Evolutionary conservation across 192 early-diverging fungal genomes (phyloP).

Genomic region (Entomortierella parvispora): DNA sequence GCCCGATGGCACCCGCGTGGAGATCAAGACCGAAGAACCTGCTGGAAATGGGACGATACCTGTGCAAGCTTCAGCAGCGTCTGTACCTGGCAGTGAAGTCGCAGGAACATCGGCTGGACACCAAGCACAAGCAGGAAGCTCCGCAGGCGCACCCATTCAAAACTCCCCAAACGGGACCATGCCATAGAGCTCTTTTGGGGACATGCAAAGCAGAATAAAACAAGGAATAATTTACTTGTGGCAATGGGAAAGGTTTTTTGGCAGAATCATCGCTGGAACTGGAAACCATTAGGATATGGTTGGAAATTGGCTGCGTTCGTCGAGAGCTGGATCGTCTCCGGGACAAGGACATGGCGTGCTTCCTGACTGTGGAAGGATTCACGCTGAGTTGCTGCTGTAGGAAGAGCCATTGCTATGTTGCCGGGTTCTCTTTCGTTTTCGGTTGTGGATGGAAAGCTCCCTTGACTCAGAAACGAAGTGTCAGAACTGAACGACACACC

Average conservation of each 20-base stretch:
- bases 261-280: slow-evolving; percentile 23
- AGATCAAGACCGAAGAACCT: slow-evolving; percentile 31
- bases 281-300: slow-evolving; percentile 32
- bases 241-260: too few species aligned
- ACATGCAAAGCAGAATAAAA: too few species aligned
- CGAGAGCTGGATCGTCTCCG: slow-evolving; percentile 43
- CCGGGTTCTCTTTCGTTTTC: background rate
- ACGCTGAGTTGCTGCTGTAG: background rate
- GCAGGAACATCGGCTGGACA: background rate
- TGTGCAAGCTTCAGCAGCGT: background rate
- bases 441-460: too few species aligned
- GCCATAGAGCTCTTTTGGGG: too few species aligned
- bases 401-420: background rate
- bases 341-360: slow-evolving; percentile 17
- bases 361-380: background rate
- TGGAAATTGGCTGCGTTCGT: slow-evolving; percentile 36
- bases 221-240: too few species aligned
- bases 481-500: too few species aligned
- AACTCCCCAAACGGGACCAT: background rate
- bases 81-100: background rate
- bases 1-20: slow-evolving; percentile 41
- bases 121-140: too few species aligned
- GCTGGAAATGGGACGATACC: too few species aligned
- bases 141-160: background rate
- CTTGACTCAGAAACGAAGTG: too few species aligned